A percentile compares a stretch with the other conserved stretches of the same genome.
Evolutionary conservation across 352 stramenopile genomes (phyloP).

Genomic region (Pythium rishiriense): DNA sequence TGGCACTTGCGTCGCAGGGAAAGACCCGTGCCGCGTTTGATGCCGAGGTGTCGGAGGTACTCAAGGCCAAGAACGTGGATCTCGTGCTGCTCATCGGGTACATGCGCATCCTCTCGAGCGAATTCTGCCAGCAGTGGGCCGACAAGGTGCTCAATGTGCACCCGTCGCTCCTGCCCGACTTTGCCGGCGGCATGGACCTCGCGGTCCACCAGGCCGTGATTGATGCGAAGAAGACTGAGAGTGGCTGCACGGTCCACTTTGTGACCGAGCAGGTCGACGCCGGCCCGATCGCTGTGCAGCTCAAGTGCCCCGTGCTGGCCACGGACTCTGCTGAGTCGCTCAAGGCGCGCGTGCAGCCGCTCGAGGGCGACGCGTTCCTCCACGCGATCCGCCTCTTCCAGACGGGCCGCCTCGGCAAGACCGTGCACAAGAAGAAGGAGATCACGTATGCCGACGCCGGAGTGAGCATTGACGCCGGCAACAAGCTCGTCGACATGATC

Average conservation of each 20-base stretch:
- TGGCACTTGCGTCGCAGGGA: slow-evolving; percentile 65
- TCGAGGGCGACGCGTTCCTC: slow-evolving; percentile 95
- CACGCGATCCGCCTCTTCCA: slow-evolving; percentile 82
- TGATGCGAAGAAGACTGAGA: slow-evolving; percentile 94
- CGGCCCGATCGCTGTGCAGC: slow-evolving; percentile 97
- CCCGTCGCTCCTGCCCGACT: slow-evolving; percentile 98
- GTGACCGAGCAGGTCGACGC: slow-evolving; percentile 98
- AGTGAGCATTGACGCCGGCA: slow-evolving; percentile 98
- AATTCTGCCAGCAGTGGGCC: slow-evolving; percentile 95
- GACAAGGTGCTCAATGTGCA: slow-evolving; percentile 99
- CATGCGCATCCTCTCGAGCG: slow-evolving; percentile 98
- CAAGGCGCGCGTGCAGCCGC: slow-evolving; percentile 96
- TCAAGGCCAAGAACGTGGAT: slow-evolving; percentile 94
- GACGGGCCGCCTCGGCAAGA: slow-evolving; percentile 58
- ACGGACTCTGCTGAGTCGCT: slow-evolving; percentile 94
- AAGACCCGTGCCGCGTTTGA: slow-evolving; percentile 94
- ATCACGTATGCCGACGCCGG: slow-evolving; percentile 98
- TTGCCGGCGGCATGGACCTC: slow-evolving; percentile 99
- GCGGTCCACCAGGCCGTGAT: slow-evolving; percentile 98
- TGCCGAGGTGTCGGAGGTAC: slow-evolving; percentile 91
- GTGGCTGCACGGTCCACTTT: slow-evolving; percentile 98
- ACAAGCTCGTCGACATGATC: slow-evolving; percentile 96
- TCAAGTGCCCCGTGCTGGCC: slow-evolving; percentile 88
- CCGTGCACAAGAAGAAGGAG: slow-evolving; percentile 65
- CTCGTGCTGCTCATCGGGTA: slow-evolving; percentile 99